Conservation (phyloP, 371 early-diverging fungal genomes). For the Funneliformis caledonium region DNA sequence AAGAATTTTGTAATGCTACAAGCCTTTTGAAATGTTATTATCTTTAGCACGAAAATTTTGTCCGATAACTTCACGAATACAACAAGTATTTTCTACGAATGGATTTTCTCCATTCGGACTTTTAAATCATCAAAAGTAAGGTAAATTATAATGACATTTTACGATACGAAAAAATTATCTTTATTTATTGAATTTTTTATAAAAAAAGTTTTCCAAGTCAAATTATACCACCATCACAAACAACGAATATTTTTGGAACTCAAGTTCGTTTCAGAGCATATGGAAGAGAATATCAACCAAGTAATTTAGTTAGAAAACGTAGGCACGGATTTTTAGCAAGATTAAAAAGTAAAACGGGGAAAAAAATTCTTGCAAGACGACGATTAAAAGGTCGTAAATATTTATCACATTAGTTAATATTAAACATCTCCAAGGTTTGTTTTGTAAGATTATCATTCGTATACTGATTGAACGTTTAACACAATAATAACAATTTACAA, state of each 20-base stretch:
- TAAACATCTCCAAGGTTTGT: neutral
- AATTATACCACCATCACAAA: conserved; percentile 7
- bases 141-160: neutral
- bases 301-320: conserved; percentile 87
- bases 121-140: neutral
- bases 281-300: conserved; percentile 94
- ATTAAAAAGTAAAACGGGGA: conserved; percentile 78
- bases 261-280: conserved; percentile 77
- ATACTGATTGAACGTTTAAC: too few species aligned
- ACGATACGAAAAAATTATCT: neutral
- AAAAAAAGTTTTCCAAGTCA: neutral
- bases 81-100: neutral
- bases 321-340: conserved; percentile 90
- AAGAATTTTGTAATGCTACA: too few species aligned
- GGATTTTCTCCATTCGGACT: neutral
- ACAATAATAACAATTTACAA: neutral
- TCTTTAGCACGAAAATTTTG: neutral
- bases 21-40: neutral
- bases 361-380: conserved; percentile 76
- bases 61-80: neutral
- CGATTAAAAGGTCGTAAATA: conserved; percentile 84
- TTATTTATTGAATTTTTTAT: neutral
- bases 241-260: conserved; percentile 27
- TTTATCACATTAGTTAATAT: conserved; percentile 71
- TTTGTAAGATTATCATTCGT: neutral